Conservation (phyloP, 2,329 filamentous ascomycete genomes). For the Coniochaeta sp. region DNA sequence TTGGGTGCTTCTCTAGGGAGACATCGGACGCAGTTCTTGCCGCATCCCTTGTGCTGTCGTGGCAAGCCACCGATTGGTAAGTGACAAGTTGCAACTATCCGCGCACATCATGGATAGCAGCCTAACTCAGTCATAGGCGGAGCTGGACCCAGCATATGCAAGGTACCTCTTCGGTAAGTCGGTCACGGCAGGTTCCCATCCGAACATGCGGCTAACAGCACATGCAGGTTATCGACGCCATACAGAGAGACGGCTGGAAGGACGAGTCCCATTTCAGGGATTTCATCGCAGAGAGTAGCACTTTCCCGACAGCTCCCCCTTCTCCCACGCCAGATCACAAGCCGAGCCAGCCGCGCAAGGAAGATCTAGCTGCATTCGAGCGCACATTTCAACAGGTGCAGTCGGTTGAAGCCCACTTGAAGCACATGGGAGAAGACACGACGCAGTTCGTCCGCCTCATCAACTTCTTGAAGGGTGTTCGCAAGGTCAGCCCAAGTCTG, state of each 20-base stretch:
- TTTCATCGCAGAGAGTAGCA: constrained; percentile 73
- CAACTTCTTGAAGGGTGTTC: constrained; percentile 64
- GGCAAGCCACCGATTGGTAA: constrained; percentile 95
- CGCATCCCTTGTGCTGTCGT: constrained; percentile 84
- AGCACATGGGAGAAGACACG: constrained; percentile 61
- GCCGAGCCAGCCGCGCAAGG: constrained; percentile 56
- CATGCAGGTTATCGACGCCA: constrained; percentile 73
- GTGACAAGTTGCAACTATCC: constrained; percentile 30
- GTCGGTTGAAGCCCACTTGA: constrained; percentile 60
- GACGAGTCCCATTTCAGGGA: constrained; percentile 81
- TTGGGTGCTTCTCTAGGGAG: constrained; percentile 73
- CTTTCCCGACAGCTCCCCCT: constrained; percentile 58
- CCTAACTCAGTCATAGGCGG: constrained; percentile 50
- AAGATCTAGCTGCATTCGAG: constrained; percentile 63
- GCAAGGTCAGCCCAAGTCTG: constrained; percentile 61
- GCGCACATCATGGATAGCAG: constrained; percentile 9
- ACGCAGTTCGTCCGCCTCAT: constrained; percentile 62
- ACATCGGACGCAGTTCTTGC: constrained; percentile 90
- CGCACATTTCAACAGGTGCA: constrained; percentile 59
- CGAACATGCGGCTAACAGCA: constrained; percentile 7
- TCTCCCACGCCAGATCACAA: constrained; percentile 55
- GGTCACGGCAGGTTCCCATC: not conserved
- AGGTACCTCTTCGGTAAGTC: constrained; percentile 75
- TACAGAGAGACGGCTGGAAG: constrained; percentile 72
- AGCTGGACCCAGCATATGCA: constrained; percentile 91